Conservation (phyloP, 768 basidiomycete species). For the Naganishia onofrii region DNA sequence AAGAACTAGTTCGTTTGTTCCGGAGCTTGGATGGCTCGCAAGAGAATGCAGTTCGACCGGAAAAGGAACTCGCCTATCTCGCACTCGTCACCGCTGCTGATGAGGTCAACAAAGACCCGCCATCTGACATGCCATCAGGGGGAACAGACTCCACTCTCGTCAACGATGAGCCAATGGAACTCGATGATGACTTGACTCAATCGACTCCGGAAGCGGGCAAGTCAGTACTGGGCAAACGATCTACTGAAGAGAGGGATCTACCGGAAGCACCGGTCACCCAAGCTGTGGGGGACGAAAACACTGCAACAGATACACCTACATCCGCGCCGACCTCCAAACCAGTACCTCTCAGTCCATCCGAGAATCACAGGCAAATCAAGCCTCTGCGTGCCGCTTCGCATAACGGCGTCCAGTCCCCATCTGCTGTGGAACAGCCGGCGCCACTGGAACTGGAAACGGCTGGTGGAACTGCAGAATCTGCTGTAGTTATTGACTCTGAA, state of each 20-base stretch:
- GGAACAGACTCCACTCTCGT: constrained; percentile 28
- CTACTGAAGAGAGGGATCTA: constrained; percentile 46
- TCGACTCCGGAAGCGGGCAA: constrained; percentile 11
- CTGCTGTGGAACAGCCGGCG: neutral
- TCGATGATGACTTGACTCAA: neutral
- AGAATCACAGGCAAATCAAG: neutral
- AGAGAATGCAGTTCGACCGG: constrained; percentile 40
- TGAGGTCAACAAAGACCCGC: constrained; percentile 13
- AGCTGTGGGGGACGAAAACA: neutral
- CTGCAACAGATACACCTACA: neutral
- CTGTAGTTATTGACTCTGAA: constrained; percentile 10
- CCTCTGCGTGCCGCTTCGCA: neutral
- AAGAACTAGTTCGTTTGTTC: constrained; percentile 35
- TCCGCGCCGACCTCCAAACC: neutral
- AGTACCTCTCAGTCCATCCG: neutral
- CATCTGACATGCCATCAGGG: neutral
- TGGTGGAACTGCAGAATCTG: constrained; percentile 4
- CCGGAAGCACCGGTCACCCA: neutral
- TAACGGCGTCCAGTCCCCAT: neutral
- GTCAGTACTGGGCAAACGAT: constrained; percentile 46
- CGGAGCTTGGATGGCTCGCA: constrained; percentile 14
- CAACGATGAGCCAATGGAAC: constrained; percentile 33
- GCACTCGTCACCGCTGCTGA: constrained; percentile 36
- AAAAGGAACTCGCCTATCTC: constrained; percentile 50
- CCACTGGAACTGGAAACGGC: neutral